phyloP scores from a whole-genome alignment of 306 rosid species.

The Corylus heterophylla region DNA sequence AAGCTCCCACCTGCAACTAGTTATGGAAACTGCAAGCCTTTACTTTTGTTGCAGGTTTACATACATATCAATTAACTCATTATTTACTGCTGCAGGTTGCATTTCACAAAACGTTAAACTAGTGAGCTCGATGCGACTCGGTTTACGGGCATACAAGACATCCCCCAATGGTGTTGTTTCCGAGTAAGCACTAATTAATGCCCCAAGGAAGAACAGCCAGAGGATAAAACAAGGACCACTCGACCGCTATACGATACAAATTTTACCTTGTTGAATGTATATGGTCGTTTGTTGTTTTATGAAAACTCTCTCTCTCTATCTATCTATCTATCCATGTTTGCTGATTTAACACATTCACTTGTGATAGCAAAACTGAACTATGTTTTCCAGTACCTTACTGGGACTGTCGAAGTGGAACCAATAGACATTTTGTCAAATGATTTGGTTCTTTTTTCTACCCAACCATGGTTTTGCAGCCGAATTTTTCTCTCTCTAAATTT shows the following conservation, averaged over 20 bases:
- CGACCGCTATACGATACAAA: background rate
- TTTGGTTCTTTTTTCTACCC: background rate
- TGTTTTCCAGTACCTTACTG: background rate
- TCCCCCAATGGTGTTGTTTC: background rate
- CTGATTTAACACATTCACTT: background rate
- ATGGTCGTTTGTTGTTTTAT: background rate
- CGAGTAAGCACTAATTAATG: background rate
- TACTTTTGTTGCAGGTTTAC: background rate
- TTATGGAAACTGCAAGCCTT: background rate
- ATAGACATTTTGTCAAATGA: background rate
- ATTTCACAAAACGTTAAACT: constrained; percentile 79
- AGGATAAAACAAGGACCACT: background rate
- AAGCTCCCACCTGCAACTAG: background rate
- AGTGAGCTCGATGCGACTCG: constrained; percentile 22
- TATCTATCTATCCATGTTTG: background rate
- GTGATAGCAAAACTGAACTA: background rate
- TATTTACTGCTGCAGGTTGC: constrained; percentile 67
- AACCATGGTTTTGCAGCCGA: background rate
- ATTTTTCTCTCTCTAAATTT: too few relatives aligned
- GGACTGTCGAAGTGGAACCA: background rate
- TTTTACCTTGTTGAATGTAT: background rate
- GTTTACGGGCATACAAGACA: background rate
- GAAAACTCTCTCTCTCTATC: background rate
- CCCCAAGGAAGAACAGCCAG: background rate
- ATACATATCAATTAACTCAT: constrained; percentile 1